These are phyloP conservation scores for Candida michaelii DNA, from an alignment of 805 yeast genomes.

Conservation along the genomic window DNA sequence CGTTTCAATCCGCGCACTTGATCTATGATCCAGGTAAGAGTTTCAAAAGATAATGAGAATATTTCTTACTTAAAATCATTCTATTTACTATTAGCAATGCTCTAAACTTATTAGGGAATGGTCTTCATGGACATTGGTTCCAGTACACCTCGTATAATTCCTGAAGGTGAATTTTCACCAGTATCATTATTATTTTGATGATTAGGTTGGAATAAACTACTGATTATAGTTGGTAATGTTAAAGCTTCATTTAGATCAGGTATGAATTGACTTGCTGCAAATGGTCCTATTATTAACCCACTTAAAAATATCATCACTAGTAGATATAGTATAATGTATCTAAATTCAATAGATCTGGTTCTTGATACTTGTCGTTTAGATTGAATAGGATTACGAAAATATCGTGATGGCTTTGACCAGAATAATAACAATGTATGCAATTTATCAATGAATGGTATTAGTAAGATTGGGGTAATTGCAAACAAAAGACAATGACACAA, in stretches of 20 bases:
- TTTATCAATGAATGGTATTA: conserved; percentile 48
- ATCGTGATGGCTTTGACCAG: conserved; percentile 46
- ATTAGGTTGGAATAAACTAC: conserved; percentile 53
- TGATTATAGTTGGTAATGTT: conserved; percentile 15
- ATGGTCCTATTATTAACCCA: conserved; percentile 50
- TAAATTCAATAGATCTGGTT: conserved; percentile 28
- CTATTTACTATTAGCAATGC: no score
- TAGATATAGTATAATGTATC: conserved; percentile 49
- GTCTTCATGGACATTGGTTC: conserved; percentile 16
- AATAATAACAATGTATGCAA: conserved; percentile 50
- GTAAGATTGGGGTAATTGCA: conserved; percentile 37
- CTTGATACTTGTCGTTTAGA: conserved; percentile 38
- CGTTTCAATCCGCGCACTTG: background rate
- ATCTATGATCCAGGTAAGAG: background rate
- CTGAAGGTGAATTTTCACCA: conserved; percentile 52
- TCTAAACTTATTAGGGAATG: background rate
- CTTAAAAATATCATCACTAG: conserved; percentile 38
- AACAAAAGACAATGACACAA: conserved; percentile 44
- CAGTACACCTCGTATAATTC: conserved; percentile 39
- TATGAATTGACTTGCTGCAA: conserved; percentile 17
- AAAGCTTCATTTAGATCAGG: conserved; percentile 9
- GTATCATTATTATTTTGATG: conserved; percentile 66
- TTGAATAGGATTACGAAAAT: conserved; percentile 38
- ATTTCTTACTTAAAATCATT: no score
- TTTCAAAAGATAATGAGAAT: background rate